phyloP scores from a whole-genome alignment of 139 green algal species.

The Yamagishiella unicocca region DNA sequence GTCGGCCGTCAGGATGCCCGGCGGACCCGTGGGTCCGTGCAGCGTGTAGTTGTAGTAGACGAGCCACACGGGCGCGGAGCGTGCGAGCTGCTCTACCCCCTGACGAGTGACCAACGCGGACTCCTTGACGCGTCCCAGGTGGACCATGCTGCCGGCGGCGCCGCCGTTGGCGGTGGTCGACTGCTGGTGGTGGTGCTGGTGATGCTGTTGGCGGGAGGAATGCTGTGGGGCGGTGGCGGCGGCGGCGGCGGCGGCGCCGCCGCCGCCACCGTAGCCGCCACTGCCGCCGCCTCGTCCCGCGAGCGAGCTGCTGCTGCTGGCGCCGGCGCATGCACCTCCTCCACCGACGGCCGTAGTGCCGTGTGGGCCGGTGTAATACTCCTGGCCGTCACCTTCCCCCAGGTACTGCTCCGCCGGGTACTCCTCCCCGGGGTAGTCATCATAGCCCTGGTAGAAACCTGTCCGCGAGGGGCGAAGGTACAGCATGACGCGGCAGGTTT shows the following conservation, averaged over 20 bases:
- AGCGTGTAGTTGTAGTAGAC: constrained; percentile 17
- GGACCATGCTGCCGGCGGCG: neutral
- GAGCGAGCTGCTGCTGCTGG: too few relatives aligned
- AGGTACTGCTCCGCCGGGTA: too few relatives aligned
- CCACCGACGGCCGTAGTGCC: too few relatives aligned
- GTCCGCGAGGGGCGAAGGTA: too few relatives aligned
- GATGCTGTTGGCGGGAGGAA: neutral
- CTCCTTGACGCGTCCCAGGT: constrained; percentile 13
- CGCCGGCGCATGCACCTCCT: too few relatives aligned
- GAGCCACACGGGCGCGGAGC: neutral
- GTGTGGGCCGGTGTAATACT: too few relatives aligned
- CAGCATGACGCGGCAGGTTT: too few relatives aligned
- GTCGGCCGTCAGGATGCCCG: neutral
- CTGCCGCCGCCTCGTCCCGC: too few relatives aligned
- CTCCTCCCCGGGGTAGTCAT: too few relatives aligned
- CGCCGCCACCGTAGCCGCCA: neutral
- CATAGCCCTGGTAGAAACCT: too few relatives aligned
- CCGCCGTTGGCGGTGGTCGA: neutral
- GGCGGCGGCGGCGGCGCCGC: neutral
- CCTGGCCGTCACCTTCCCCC: too few relatives aligned
- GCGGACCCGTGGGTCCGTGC: neutral
- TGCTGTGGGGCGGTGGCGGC: neutral
- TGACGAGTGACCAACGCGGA: neutral
- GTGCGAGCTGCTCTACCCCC: neutral
- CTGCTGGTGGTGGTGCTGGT: neutral